Conservation (phyloP, 306 rosid genomes). For the Lathyrus oleraceus region DNA sequence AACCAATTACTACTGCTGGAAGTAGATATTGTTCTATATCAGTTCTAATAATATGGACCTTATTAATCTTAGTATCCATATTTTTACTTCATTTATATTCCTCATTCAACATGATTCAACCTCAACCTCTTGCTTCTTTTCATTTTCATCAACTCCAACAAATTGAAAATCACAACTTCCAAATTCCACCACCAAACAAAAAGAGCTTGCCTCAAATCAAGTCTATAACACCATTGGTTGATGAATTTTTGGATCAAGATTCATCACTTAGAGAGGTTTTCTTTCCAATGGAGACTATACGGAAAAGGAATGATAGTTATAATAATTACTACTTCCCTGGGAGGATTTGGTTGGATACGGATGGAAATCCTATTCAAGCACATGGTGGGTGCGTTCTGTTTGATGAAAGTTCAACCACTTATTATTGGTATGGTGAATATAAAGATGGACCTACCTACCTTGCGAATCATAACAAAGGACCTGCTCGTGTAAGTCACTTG, state of each 20-base stretch:
- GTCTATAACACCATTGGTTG: constrained; percentile 11
- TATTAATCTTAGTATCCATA: neutral
- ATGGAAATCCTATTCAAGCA: constrained; percentile 20
- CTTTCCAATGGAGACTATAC: neutral
- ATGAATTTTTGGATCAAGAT: constrained; percentile 5
- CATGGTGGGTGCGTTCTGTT: constrained; percentile 5
- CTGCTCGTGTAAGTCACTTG: constrained; percentile 2
- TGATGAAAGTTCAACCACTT: constrained; percentile 10
- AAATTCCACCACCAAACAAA: neutral
- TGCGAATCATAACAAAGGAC: neutral
- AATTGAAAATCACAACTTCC: neutral
- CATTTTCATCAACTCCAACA: neutral
- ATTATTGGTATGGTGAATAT: constrained; percentile 15
- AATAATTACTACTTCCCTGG: neutral
- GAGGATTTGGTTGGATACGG: constrained; percentile 13
- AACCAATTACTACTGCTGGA: neutral
- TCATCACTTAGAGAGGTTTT: constrained; percentile 13
- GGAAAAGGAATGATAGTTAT: neutral
- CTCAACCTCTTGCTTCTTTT: neutral
- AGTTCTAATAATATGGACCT: neutral
- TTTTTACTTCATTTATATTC: neutral
- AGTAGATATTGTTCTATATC: neutral
- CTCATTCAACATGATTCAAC: neutral
- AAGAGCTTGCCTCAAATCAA: neutral
- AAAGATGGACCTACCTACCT: neutral